Evolutionary conservation across 257 asterid species (phyloP), one percentile per base, ranked within the genome.

Genomic region (Penstemon barbatus): DNA sequence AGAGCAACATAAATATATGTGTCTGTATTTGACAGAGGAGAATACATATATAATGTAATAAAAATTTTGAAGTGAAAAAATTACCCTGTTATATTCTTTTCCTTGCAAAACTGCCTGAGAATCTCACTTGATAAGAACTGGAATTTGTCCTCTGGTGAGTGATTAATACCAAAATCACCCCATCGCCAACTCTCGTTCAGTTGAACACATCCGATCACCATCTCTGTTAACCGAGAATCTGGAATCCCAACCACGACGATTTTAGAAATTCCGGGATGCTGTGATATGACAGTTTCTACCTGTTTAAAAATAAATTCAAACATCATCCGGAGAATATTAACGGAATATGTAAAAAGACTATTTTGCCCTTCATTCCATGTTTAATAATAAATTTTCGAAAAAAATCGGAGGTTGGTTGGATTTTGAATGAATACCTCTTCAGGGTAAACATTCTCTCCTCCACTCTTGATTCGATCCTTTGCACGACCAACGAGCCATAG

Each of bases 361-460:
- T 25, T 25, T 25, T 25, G 33, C 33, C 33, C 33, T 25, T 25
- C 33, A 0, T 25, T 25, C 0, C 33, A 25, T 25, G 1, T 25
- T 25, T 25, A 2, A 25, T 0, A 19, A 6, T 36, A 63, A 7
- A 46, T 44, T n/a, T n/a, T n/a, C n/a, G n/a, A n/a, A n/a, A n/a
- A n/a, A n/a, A n/a, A n/a, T n/a, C n/a, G n/a, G n/a, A n/a, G n/a
- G n/a, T n/a, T n/a, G 3, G 4, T n/a, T 6, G 18, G 4, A 6
- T 48, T n/a, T 51, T 42, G 7, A 13, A 49, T 62, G 15, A 57
- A 63, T 76, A 84, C 99, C 94, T 93, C 97, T 77, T 80, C 94
- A 0, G 99, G 98, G 66, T 88, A 90, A 33, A 93, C 68, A 69
- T 88, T 90, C 71, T 93, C 98, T 36, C 98, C 98, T 11, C 98